phyloP scores from a whole-genome alignment of 176 grass and related monocot genomes.

The Paspalum notatum region DNA sequence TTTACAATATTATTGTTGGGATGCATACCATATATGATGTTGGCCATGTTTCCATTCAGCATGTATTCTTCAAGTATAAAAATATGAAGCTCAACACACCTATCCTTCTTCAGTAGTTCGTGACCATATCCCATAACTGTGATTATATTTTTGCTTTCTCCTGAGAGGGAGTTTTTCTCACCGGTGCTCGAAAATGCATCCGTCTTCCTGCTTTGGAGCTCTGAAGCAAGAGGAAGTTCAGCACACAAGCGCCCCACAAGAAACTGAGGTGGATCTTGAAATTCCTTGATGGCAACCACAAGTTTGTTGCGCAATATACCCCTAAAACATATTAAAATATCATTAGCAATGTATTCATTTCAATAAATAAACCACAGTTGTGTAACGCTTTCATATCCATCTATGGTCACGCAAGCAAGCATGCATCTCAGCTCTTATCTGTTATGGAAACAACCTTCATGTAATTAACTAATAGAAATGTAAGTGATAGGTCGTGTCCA shows the following conservation, averaged over 20 bases:
- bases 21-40: not conserved
- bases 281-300: slow-evolving; percentile 1
- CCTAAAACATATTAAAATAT: not conserved
- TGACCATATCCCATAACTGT: not conserved
- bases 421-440: too few species aligned
- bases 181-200: not conserved
- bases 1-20: too few species aligned
- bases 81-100: not conserved
- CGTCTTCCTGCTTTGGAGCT: not conserved
- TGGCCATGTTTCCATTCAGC: not conserved
- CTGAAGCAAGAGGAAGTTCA: not conserved
- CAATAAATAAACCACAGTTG: not conserved
- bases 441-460: too few species aligned
- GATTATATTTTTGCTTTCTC: not conserved
- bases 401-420: too few species aligned
- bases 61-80: not conserved
- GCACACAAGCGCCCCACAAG: not conserved
- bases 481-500: too few species aligned
- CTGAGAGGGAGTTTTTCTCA: too few species aligned
- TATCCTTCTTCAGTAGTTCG: not conserved
- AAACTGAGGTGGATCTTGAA: not conserved
- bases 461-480: too few species aligned
- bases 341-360: not conserved
- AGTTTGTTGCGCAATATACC: not conserved
- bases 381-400: too few species aligned